These are phyloP conservation scores for Corymbia citriodora DNA, from an alignment of 441 rosid genomes.

Conservation along the genomic window DNA sequence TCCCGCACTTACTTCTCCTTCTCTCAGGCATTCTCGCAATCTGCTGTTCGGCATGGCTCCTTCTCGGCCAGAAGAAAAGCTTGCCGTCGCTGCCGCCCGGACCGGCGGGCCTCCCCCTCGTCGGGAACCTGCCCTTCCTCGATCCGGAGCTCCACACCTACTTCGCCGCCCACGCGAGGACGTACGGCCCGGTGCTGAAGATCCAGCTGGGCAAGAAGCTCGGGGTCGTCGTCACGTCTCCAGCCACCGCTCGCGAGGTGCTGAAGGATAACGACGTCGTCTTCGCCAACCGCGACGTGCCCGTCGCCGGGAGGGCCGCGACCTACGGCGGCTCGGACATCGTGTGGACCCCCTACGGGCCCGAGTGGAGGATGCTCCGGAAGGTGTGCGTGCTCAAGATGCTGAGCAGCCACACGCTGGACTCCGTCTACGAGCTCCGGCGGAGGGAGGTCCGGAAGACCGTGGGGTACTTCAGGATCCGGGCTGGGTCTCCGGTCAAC, in stretches of 20 bases:
- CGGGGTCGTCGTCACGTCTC: conserved; percentile 26
- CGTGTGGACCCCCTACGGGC: conserved; percentile 23
- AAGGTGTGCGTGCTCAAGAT: conserved; percentile 24
- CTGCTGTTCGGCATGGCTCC: background rate
- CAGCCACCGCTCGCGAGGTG: conserved; percentile 17
- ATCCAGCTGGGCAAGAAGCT: conserved; percentile 21
- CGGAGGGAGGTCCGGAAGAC: conserved; percentile 13
- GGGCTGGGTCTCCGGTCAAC: conserved; percentile 13
- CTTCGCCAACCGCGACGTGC: conserved; percentile 28
- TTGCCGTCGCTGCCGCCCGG: conserved; percentile 18
- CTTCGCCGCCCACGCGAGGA: conserved; percentile 16
- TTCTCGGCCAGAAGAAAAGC: background rate
- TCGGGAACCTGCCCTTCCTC: conserved; percentile 36
- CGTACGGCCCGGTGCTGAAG: conserved; percentile 28
- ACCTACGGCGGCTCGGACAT: conserved; percentile 31
- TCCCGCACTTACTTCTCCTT: background rate
- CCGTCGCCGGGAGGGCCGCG: background rate
- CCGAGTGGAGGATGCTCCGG: conserved; percentile 25
- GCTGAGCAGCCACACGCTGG: conserved; percentile 27
- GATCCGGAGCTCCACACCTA: conserved; percentile 12
- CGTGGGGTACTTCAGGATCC: conserved; percentile 1
- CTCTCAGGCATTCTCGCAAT: background rate
- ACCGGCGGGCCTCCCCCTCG: conserved; percentile 26
- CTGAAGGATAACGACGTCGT: conserved; percentile 27
- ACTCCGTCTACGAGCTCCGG: conserved; percentile 20